phyloP scores from a whole-genome alignment of 2,329 filamentous ascomycete genomes.

The Lachnellula arida region DNA sequence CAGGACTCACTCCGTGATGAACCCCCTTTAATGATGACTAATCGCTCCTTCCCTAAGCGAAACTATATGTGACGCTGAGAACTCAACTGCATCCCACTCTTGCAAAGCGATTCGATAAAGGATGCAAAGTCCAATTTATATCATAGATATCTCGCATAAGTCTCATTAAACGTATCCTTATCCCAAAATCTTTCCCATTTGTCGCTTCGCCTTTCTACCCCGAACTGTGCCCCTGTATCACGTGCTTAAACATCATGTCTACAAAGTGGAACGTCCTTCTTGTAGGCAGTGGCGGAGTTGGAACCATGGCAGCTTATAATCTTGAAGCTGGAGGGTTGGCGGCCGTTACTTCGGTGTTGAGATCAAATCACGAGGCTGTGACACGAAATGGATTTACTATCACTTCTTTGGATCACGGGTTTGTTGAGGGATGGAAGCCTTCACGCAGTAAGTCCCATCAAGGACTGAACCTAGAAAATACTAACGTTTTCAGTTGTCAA shows the following conservation, averaged over 20 bases:
- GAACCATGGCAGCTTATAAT: slow-evolving; percentile 25
- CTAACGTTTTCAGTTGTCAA: slow-evolving; percentile 1
- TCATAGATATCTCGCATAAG: no score
- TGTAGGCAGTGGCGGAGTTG: slow-evolving; percentile 25
- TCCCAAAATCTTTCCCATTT: background rate
- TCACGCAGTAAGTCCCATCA: slow-evolving; percentile 11
- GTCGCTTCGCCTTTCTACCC: background rate
- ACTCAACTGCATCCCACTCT: background rate
- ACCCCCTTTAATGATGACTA: background rate
- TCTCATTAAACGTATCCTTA: no score
- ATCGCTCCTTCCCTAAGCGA: background rate
- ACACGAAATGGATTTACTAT: slow-evolving; percentile 22
- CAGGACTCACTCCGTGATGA: background rate
- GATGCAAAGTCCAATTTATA: no score
- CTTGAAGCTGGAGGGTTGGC: slow-evolving; percentile 21
- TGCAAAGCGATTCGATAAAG: background rate
- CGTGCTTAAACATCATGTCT: slow-evolving; percentile 10
- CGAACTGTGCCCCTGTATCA: slow-evolving; percentile 1
- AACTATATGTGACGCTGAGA: background rate
- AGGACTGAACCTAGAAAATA: background rate
- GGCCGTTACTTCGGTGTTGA: slow-evolving; percentile 21
- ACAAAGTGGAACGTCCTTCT: slow-evolving; percentile 21
- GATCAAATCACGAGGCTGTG: slow-evolving; percentile 25
- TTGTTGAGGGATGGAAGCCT: slow-evolving; percentile 21
- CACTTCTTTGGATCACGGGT: slow-evolving; percentile 23